Percentiles rank a stretch among this genome's conserved stretches.
Conservation (phyloP, 768 basidiomycete species). For the Tricholomella constricta region DNA sequence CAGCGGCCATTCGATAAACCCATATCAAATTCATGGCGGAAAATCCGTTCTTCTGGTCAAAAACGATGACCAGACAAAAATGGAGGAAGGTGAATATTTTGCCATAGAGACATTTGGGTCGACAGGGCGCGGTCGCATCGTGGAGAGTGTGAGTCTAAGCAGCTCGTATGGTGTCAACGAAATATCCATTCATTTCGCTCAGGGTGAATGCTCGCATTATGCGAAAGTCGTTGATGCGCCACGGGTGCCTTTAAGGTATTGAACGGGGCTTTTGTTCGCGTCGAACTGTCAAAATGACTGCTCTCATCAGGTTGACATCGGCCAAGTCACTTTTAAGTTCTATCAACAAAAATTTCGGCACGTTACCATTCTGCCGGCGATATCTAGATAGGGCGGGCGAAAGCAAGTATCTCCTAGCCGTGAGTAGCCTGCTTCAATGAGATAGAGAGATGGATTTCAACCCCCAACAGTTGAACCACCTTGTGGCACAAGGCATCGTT, state of each 20-base stretch:
- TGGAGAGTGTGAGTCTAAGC: constrained; percentile 63
- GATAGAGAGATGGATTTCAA: not conserved
- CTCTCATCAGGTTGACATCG: constrained; percentile 63
- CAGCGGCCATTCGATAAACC: constrained; percentile 91
- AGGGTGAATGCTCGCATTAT: constrained; percentile 96
- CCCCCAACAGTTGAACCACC: constrained; percentile 57
- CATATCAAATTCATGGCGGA: constrained; percentile 90
- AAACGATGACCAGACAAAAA: constrained; percentile 88
- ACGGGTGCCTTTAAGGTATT: constrained; percentile 73
- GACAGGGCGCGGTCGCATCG: constrained; percentile 88
- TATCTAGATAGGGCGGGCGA: constrained; percentile 94
- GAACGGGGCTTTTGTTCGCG: not conserved
- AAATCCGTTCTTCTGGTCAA: constrained; percentile 92
- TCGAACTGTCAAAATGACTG: constrained; percentile 7
- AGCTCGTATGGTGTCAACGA: not conserved
- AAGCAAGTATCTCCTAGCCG: constrained; percentile 89
- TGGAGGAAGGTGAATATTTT: constrained; percentile 99
- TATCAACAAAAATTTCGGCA: constrained; percentile 93
- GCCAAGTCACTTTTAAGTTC: constrained; percentile 85
- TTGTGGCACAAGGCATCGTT: constrained; percentile 87
- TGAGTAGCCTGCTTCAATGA: constrained; percentile 36
- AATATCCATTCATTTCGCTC: constrained; percentile 2
- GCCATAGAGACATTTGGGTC: constrained; percentile 99
- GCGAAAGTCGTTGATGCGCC: constrained; percentile 73
- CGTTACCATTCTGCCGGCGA: constrained; percentile 91